Percentiles rank a stretch among this genome's conserved stretches.
phyloP scores from a whole-genome alignment of 176 grass and related monocot species.

The Elymus sibiricus region DNA sequence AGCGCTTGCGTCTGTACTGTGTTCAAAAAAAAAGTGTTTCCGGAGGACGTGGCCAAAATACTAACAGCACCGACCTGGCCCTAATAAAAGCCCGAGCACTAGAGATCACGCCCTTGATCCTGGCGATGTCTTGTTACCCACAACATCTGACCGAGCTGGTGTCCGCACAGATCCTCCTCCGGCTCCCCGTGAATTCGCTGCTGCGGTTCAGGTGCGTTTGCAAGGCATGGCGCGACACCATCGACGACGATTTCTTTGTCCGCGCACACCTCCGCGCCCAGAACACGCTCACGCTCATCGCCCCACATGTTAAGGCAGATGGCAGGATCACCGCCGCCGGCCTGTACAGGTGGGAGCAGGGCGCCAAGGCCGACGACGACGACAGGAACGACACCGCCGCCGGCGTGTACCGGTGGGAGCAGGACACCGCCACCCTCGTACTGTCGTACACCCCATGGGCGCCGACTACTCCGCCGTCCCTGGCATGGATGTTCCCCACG shows the following conservation, averaged over 20 bases:
- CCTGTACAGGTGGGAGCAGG: not conserved
- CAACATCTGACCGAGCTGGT: too few relatives aligned
- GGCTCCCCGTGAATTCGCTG: not conserved
- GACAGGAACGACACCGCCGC: too few relatives aligned
- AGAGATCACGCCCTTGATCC: too few relatives aligned
- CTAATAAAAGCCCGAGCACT: too few relatives aligned
- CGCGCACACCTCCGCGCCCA: not conserved
- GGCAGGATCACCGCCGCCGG: not conserved
- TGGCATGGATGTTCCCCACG: not conserved
- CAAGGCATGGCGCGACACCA: not conserved
- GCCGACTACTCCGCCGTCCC: not conserved
- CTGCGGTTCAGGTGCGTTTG: not conserved
- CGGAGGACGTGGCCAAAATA: too few relatives aligned
- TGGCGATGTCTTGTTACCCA: too few relatives aligned
- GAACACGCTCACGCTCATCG: not conserved
- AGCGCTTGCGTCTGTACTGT: too few relatives aligned
- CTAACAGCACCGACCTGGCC: too few relatives aligned
- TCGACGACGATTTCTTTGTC: not conserved
- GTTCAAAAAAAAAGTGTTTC: too few relatives aligned
- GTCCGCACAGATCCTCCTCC: too few relatives aligned
- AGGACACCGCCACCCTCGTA: not conserved
- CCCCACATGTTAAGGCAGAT: not conserved
- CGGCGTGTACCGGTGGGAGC: too few relatives aligned
- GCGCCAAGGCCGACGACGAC: not conserved
- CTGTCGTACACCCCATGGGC: not conserved